Conservation (phyloP, 2,329 filamentous ascomycete species). For the Cercospora sp. region DNA sequence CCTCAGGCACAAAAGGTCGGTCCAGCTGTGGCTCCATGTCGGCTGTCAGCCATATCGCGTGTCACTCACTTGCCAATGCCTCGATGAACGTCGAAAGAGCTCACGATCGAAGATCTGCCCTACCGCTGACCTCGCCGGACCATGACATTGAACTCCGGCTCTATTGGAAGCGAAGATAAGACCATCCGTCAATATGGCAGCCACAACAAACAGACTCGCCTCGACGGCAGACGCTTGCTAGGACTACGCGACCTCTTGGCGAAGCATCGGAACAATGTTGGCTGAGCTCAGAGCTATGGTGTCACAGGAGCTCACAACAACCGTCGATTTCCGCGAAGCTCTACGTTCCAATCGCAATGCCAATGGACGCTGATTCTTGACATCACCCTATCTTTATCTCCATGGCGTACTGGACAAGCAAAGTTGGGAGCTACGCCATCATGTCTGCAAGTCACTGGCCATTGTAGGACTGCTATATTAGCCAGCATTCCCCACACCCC, state of each 20-base stretch:
- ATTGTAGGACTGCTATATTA: neutral
- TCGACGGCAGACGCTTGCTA: neutral
- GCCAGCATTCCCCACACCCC: neutral
- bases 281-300: neutral
- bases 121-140: neutral
- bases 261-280: neutral
- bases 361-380: neutral
- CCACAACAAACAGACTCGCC: neutral
- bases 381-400: neutral
- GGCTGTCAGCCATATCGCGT: slow-evolving; percentile 1
- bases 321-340: neutral
- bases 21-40: neutral
- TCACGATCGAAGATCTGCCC: neutral
- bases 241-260: neutral
- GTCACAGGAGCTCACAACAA: neutral
- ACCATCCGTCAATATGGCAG: neutral
- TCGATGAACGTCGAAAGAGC: neutral
- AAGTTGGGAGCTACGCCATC: neutral
- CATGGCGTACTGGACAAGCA: neutral
- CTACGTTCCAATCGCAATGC: neutral
- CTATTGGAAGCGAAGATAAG: neutral
- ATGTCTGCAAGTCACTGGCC: neutral
- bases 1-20: slow-evolving; percentile 3
- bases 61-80: slow-evolving; percentile 2
- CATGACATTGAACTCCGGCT: neutral